Evolutionary conservation across 176 grass and related monocot species (phyloP).

Genomic region (Olyra latifolia): DNA sequence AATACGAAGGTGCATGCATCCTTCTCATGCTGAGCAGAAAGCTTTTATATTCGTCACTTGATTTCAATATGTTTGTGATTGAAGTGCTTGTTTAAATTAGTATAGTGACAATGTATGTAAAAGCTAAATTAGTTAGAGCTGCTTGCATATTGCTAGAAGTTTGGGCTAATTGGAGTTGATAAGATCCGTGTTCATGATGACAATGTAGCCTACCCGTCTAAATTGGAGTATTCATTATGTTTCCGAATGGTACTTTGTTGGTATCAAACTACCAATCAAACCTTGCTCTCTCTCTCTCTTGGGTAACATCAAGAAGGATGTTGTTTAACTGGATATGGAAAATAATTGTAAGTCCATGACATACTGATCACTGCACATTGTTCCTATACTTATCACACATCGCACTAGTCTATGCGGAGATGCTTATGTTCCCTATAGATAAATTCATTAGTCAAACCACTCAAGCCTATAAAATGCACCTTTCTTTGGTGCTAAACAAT

Average conservation of each 20-base stretch:
- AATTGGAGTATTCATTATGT: neutral
- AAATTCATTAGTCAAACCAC: neutral
- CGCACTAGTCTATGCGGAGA: neutral
- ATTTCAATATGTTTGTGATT: constrained; percentile 21
- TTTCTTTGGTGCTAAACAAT: constrained; percentile 8
- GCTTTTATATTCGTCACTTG: neutral
- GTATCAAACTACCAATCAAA: neutral
- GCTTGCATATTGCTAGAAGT: neutral
- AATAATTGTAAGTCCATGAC: neutral
- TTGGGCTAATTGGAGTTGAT: neutral
- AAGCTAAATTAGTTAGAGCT: neutral
- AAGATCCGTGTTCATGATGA: neutral
- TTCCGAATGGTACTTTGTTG: neutral
- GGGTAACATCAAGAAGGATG: constrained; percentile 32
- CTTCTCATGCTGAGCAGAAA: neutral
- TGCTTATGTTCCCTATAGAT: constrained; percentile 19
- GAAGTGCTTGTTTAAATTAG: neutral
- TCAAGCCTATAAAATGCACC: neutral
- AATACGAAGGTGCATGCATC: constrained; percentile 74
- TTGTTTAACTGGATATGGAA: neutral
- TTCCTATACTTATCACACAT: constrained; percentile 13
- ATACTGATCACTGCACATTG: constrained; percentile 15
- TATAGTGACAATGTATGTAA: neutral
- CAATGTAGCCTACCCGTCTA: constrained; percentile 15
- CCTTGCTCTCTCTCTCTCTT: neutral